phyloP scores from a whole-genome alignment of 2,329 filamentous ascomycete genomes.

The Claviceps sp. region DNA sequence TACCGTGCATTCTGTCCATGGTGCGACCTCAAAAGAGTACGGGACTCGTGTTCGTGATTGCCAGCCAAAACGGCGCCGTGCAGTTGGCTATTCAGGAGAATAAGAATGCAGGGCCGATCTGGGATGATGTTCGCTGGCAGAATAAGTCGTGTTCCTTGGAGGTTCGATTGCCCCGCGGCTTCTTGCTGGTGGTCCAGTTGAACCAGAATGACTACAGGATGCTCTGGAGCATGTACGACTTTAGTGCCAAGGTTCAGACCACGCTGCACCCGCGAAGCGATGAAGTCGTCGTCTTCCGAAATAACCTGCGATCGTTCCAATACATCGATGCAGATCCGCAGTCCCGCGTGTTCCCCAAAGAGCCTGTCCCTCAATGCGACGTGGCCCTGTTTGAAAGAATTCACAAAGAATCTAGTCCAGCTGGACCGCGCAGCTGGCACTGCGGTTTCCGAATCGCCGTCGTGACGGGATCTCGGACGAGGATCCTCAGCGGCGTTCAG shows the following conservation, averaged over 20 bases:
- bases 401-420: slow-evolving; percentile 55
- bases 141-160: slow-evolving; percentile 52
- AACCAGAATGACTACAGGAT: slow-evolving; percentile 64
- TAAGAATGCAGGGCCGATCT: slow-evolving; percentile 55
- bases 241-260: slow-evolving; percentile 61
- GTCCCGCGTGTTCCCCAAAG: slow-evolving; percentile 60
- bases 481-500: slow-evolving; percentile 63
- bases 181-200: slow-evolving; percentile 58
- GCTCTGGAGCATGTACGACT: slow-evolving; percentile 75
- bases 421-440: slow-evolving; percentile 59
- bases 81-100: slow-evolving; percentile 61
- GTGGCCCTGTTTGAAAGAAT: slow-evolving; percentile 63
- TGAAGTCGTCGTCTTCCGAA: slow-evolving; percentile 57
- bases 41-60: slow-evolving; percentile 57
- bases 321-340: slow-evolving; percentile 65
- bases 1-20: slow-evolving; percentile 66
- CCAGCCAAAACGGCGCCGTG: slow-evolving; percentile 67
- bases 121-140: slow-evolving; percentile 75
- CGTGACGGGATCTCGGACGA: slow-evolving; percentile 63
- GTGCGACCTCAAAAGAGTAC: slow-evolving; percentile 56
- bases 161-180: slow-evolving; percentile 61
- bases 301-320: slow-evolving; percentile 60
- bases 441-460: slow-evolving; percentile 68
- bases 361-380: slow-evolving; percentile 57
- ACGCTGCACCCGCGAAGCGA: slow-evolving; percentile 56